These are phyloP conservation scores for Tuber melanosporum DNA, from an alignment of 495 filamentous ascomycete genomes.

Conservation along the genomic window DNA sequence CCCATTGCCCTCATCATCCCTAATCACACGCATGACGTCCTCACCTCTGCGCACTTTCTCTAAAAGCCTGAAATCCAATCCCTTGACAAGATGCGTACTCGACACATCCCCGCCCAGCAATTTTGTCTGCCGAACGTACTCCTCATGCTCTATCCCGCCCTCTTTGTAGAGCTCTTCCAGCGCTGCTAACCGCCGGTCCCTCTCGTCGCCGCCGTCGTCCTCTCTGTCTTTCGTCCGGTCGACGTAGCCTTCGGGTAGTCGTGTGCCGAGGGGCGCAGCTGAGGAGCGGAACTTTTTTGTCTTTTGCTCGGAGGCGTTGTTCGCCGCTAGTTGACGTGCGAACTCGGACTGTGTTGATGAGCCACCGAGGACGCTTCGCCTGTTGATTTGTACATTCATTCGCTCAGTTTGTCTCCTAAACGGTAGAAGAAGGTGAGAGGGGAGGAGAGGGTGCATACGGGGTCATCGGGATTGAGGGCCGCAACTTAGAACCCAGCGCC, in stretches of 20 bases:
- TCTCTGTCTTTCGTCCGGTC: slow-evolving; percentile 61
- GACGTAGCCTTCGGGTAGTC: slow-evolving; percentile 69
- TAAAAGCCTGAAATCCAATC: slow-evolving; percentile 76
- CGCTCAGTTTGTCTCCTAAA: slow-evolving; percentile 1
- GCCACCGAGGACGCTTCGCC: slow-evolving; percentile 54
- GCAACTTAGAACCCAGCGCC: slow-evolving; percentile 59
- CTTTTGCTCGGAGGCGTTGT: slow-evolving; percentile 48
- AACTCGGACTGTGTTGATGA: slow-evolving; percentile 57
- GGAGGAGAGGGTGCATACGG: slow-evolving; percentile 50
- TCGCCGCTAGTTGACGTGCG: slow-evolving; percentile 76
- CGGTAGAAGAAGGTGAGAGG: neutral
- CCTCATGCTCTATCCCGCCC: slow-evolving; percentile 63
- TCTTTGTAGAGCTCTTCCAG: slow-evolving; percentile 77
- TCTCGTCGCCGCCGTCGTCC: slow-evolving; percentile 57
- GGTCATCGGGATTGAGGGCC: slow-evolving; percentile 78
- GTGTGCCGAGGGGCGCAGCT: slow-evolving; percentile 76
- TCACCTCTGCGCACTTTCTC: slow-evolving; percentile 66
- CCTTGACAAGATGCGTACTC: slow-evolving; percentile 83
- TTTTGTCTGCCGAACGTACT: slow-evolving; percentile 55
- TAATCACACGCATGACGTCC: slow-evolving; percentile 53
- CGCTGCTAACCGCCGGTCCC: slow-evolving; percentile 60
- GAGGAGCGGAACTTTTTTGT: slow-evolving; percentile 67
- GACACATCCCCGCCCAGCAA: slow-evolving; percentile 64
- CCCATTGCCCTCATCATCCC: slow-evolving; percentile 29
- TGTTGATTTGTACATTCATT: slow-evolving; percentile 39